These are phyloP conservation scores for Silybum marianum DNA, from an alignment of 129 eudicot genomes.

Conservation along the genomic window DNA sequence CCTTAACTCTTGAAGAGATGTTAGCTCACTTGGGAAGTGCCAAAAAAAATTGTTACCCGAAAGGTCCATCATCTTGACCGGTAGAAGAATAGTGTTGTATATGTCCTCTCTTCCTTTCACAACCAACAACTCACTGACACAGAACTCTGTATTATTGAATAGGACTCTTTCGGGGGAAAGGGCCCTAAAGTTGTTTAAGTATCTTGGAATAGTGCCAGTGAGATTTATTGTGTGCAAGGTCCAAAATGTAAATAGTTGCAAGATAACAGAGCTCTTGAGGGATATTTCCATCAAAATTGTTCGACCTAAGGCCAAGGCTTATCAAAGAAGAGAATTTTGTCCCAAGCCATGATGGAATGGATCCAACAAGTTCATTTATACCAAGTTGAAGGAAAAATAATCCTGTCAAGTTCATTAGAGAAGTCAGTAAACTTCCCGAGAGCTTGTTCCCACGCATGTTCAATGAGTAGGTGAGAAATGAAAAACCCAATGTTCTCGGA, in stretches of 20 bases:
- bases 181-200: background rate
- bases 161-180: background rate
- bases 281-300: slow-evolving; percentile 20
- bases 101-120: no score
- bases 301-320: slow-evolving; percentile 13
- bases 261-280: slow-evolving; percentile 14
- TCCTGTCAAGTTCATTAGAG: slow-evolving; percentile 7
- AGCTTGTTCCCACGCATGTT: slow-evolving; percentile 4
- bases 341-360: slow-evolving; percentile 27
- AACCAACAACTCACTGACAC: no score
- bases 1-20: no score
- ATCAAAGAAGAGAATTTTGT: background rate
- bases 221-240: slow-evolving; percentile 22
- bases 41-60: no score
- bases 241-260: background rate
- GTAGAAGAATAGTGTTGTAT: no score
- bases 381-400: slow-evolving; percentile 11
- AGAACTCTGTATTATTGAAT: no score
- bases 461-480: background rate
- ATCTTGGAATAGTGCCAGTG: slow-evolving; percentile 16
- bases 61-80: no score
- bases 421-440: slow-evolving; percentile 4
- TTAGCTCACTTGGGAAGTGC: no score
- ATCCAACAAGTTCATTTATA: slow-evolving; percentile 21
- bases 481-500: slow-evolving; percentile 18